Conservation (phyloP, 2,329 filamentous ascomycete genomes). For the Ramularia endophylla region DNA sequence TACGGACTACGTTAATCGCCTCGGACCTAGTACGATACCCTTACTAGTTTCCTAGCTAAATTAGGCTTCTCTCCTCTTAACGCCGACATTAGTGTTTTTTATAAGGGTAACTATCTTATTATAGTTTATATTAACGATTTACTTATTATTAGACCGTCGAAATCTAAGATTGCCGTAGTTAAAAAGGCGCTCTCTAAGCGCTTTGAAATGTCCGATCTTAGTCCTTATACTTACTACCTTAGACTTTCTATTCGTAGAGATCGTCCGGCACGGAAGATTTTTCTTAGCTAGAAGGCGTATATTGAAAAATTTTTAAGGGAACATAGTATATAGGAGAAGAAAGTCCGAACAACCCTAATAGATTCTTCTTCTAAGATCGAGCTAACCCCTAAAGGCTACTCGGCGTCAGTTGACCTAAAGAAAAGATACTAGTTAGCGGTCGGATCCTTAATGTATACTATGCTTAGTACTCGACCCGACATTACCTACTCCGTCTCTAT, state of each 20-base stretch:
- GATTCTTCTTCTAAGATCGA: background rate
- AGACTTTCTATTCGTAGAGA: conserved; percentile 23
- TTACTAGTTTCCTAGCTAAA: conserved; percentile 1
- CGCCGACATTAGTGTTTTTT: conserved; percentile 7
- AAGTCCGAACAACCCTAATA: conserved; percentile 1
- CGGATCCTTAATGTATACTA: background rate
- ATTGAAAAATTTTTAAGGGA: conserved; percentile 1
- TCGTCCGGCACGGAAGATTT: conserved; percentile 4
- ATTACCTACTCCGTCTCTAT: conserved; percentile 14
- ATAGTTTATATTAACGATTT: conserved; percentile 11
- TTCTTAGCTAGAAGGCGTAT: background rate
- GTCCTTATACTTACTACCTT: conserved; percentile 11
- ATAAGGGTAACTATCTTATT: conserved; percentile 2
- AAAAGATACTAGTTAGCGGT: conserved; percentile 1
- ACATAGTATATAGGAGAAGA: background rate
- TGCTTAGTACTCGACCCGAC: conserved; percentile 1
- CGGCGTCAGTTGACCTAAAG: background rate
- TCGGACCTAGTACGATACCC: conserved; percentile 5
- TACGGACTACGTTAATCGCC: conserved; percentile 9
- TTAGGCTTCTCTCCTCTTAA: background rate
- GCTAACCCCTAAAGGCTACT: background rate
- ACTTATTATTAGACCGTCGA: conserved; percentile 6
- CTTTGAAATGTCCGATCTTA: conserved; percentile 11
- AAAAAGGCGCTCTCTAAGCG: conserved; percentile 2
- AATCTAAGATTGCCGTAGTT: conserved; percentile 3